Conservation (phyloP, 371 early-diverging fungal species). For the Haplosporangium sp. region DNA sequence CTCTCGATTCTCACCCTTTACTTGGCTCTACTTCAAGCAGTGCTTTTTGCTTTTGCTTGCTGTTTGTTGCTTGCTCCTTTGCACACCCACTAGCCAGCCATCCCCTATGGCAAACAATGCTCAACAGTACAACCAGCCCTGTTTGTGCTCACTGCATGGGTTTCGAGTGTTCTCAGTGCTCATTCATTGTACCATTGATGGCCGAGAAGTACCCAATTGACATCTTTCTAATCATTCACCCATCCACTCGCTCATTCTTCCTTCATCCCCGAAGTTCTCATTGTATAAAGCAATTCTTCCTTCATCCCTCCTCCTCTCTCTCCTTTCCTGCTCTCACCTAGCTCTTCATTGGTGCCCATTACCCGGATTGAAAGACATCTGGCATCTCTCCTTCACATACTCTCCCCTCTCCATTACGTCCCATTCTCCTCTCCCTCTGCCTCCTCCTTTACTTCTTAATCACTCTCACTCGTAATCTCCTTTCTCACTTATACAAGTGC, state of each 20-base stretch:
- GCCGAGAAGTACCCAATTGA: no score
- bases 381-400: slow-evolving; percentile 7
- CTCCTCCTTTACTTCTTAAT: background rate
- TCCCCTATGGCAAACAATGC: no score
- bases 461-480: background rate
- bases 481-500: background rate
- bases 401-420: background rate
- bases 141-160: no score
- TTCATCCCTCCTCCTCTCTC: slow-evolving; percentile 3
- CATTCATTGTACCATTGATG: background rate
- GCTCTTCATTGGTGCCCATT: slow-evolving; percentile 16
- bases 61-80: no score
- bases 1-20: no score
- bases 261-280: no score
- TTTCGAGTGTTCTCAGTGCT: background rate
- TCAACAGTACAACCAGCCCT: no score
- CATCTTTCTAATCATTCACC: background rate
- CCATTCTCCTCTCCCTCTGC: background rate
- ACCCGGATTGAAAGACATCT: slow-evolving; percentile 54
- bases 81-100: no score
- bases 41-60: no score
- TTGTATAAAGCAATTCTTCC: no score
- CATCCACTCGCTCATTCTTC: background rate
- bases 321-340: slow-evolving; percentile 1
- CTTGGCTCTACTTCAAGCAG: no score